These are phyloP conservation scores for Rhodosporidiobolus sp. DNA, from an alignment of 768 basidiomycete genomes.

Conservation along the genomic window DNA sequence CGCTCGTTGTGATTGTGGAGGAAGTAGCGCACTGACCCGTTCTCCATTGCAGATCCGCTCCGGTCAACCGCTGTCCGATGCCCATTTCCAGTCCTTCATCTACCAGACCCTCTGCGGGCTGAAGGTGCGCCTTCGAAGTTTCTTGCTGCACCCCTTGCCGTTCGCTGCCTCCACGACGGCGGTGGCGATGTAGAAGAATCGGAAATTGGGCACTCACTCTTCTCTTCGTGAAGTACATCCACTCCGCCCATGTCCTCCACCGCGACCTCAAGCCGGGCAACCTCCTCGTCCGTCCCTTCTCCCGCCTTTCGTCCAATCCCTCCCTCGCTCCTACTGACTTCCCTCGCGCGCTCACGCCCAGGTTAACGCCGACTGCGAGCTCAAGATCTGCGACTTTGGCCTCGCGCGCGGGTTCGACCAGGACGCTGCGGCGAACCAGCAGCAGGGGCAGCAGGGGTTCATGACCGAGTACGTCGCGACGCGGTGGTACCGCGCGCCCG, in stretches of 20 bases:
- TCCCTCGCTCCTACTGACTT: background rate
- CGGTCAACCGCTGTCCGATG: constrained; percentile 53
- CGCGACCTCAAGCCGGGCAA: constrained; percentile 55
- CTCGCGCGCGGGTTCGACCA: constrained; percentile 58
- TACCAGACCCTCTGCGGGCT: constrained; percentile 98
- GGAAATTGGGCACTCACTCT: background rate
- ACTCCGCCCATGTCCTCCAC: constrained; percentile 54
- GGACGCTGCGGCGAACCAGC: constrained; percentile 55
- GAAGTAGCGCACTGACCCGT: background rate
- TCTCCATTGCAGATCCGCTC: constrained; percentile 50
- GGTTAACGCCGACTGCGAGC: constrained; percentile 96
- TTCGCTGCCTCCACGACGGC: too few species aligned
- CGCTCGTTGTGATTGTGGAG: background rate
- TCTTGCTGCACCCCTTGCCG: too few species aligned
- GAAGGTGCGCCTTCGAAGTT: constrained; percentile 57
- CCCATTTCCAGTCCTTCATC: constrained; percentile 70
- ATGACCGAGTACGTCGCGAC: constrained; percentile 97
- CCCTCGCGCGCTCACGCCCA: constrained; percentile 86
- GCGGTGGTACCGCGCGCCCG: constrained; percentile 95
- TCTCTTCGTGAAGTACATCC: constrained; percentile 50
- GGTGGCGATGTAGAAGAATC: too few species aligned
- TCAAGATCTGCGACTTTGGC: constrained; percentile 99
- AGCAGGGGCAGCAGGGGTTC: constrained; percentile 60
- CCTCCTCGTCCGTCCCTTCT: constrained; percentile 44
- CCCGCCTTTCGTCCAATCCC: background rate